Conservation (phyloP, 352 stramenopile genomes). For the Phytopythium delawarense region DNA sequence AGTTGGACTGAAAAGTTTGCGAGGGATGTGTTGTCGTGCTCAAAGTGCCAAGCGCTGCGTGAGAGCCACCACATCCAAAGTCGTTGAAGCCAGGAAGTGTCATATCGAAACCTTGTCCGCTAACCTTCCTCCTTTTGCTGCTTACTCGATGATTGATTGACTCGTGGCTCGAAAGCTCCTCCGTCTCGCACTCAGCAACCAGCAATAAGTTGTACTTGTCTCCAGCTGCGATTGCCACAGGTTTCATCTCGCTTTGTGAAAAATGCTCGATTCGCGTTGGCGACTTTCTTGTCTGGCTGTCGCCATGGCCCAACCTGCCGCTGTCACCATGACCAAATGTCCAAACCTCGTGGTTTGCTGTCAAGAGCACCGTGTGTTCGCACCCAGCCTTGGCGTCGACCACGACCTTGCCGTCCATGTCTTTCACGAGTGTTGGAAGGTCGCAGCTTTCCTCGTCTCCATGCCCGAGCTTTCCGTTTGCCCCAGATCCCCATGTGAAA, state of each 20-base stretch:
- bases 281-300: conserved; percentile 54
- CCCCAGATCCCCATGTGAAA: conserved; percentile 78
- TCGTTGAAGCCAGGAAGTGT: neutral
- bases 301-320: conserved; percentile 67
- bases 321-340: conserved; percentile 84
- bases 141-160: neutral
- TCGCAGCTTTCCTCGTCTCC: conserved; percentile 79
- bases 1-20: neutral
- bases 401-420: conserved; percentile 42
- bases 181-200: conserved; percentile 31
- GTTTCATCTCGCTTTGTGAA: conserved; percentile 33
- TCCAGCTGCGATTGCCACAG: conserved; percentile 74
- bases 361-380: conserved; percentile 71
- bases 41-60: neutral
- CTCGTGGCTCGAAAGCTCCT: neutral
- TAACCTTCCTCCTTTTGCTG: neutral
- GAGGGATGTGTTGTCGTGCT: neutral
- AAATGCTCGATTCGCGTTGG: conserved; percentile 63
- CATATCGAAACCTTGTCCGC: neutral
- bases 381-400: conserved; percentile 76
- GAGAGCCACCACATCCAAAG: neutral
- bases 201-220: conserved; percentile 87
- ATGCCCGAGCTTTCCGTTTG: conserved; percentile 81
- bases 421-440: conserved; percentile 44
- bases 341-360: conserved; percentile 55